These are phyloP conservation scores for Boletus sp. DNA, from an alignment of 768 basidiomycete genomes.

Conservation along the genomic window DNA sequence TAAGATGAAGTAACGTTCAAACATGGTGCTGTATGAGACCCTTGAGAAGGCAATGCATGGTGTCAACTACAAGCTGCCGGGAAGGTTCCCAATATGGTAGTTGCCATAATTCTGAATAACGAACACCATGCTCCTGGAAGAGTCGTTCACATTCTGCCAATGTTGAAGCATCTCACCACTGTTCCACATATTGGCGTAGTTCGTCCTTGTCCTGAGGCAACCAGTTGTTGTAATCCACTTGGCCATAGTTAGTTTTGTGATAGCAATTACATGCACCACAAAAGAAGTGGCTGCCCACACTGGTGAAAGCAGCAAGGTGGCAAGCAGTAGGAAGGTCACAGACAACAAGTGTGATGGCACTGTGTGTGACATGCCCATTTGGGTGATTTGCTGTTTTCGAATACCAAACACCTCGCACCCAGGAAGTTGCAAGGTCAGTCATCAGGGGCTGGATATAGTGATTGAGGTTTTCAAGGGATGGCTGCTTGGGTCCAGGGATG, in stretches of 20 bases:
- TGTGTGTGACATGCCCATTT: conserved; percentile 19
- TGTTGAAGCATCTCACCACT: conserved; percentile 12
- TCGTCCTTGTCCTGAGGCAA: conserved; percentile 1
- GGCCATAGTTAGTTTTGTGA: conserved; percentile 5
- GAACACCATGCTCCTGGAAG: conserved; percentile 16
- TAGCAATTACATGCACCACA: conserved; percentile 32
- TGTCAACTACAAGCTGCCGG: conserved; percentile 16
- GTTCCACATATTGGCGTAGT: conserved; percentile 4
- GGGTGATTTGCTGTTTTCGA: conserved; percentile 12
- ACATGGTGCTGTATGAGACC: conserved; percentile 6
- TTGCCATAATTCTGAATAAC: conserved; percentile 18
- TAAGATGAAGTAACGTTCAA: no score
- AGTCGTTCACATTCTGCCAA: not conserved
- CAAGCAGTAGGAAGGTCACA: conserved; percentile 37
- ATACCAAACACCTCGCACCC: conserved; percentile 31
- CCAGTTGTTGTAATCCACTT: conserved; percentile 17
- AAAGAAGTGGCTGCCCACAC: conserved; percentile 20
- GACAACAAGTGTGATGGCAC: conserved; percentile 27
- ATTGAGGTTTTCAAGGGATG: conserved; percentile 31
- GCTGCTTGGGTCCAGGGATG: conserved; percentile 37
- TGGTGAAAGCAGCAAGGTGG: conserved; percentile 22
- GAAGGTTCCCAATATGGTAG: conserved; percentile 30
- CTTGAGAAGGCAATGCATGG: conserved; percentile 28
- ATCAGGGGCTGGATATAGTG: conserved; percentile 36
- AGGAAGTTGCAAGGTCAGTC: conserved; percentile 28